phyloP scores from a whole-genome alignment of 768 basidiomycete genomes.

The Pholiota molesta region DNA sequence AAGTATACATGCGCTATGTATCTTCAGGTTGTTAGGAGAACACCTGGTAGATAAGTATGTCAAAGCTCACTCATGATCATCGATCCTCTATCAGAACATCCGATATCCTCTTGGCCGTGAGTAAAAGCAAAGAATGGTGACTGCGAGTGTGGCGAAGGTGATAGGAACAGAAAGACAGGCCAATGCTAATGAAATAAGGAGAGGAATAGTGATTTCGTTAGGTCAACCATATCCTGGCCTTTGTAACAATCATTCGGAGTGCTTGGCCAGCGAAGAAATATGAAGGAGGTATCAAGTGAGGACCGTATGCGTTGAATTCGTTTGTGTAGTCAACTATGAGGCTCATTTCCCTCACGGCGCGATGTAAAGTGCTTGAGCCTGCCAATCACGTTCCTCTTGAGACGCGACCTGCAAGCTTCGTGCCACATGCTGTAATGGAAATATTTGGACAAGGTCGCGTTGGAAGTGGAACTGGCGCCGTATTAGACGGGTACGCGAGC shows the following conservation, averaged over 20 bases:
- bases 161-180: slow-evolving; percentile 36
- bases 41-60: not conserved
- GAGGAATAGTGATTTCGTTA: slow-evolving; percentile 15
- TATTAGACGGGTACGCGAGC: slow-evolving; percentile 7
- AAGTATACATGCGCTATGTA: not conserved
- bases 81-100: slow-evolving; percentile 33
- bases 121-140: slow-evolving; percentile 45
- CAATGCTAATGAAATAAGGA: slow-evolving; percentile 27
- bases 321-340: slow-evolving; percentile 32
- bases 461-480: slow-evolving; percentile 15
- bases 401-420: not conserved
- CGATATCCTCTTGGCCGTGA: slow-evolving; percentile 38
- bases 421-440: slow-evolving; percentile 12
- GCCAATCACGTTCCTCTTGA: slow-evolving; percentile 17
- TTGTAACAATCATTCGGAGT: slow-evolving; percentile 9
- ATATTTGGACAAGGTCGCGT: slow-evolving; percentile 18
- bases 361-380: slow-evolving; percentile 25
- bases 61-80: too few species aligned
- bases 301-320: slow-evolving; percentile 19
- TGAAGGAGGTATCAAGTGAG: slow-evolving; percentile 12
- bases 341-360: slow-evolving; percentile 35
- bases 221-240: slow-evolving; percentile 9
- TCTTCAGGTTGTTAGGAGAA: not conserved
- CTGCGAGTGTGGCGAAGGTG: slow-evolving; percentile 37
- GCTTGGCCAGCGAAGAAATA: slow-evolving; percentile 16